Base-by-base conservation (phyloP, 345 rosid genomes). In the Anacardium occidentale region DNA sequence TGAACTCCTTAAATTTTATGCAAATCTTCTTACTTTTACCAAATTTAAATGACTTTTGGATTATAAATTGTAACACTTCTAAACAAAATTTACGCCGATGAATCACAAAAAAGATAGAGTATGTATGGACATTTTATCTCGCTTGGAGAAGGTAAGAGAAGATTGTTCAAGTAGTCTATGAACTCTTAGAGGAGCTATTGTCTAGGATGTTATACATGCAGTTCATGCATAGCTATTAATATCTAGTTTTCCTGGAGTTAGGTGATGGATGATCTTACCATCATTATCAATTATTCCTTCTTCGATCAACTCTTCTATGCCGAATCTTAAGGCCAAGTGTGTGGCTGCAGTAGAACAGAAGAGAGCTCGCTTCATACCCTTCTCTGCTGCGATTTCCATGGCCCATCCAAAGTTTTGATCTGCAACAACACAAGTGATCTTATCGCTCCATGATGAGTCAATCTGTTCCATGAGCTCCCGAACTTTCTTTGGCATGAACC, bases 391-490 rank as follows among this genome's bases (percentile, higher is more conserved):
- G 26, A 64, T 42, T 25, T 64, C 64, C 29, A 55, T 17, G 26
- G 70, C 56, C 76, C 76, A 73, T 64, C 64, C 70, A 40, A 73
- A 25, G 20, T 29, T 42, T 7, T 64, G 63, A 73, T 73, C 76
- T 4, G 70, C 76, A 5, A 73, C 4, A 24, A 69, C 13, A 60
- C 74, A 71, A 32, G 55, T 26, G 57, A 66, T 26, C 57, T 50
- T 66, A 6, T 66, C 57, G 24, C 48, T 62, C 7, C 47, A 21
- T 25, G 14, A 24, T 22, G 68, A 12, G 47, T 64, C 48, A 18
- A 47, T 25, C 8, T 64, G 40, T 0, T 64, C 68, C 25, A 64
- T 64, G 12, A 64, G 40, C 68, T 64, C 55, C 14, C 25, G 20
- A 10, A 64, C 55, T 24, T 64, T 64, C 54, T 17, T 48, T 15